These are phyloP conservation scores for Sanghuangporus weigelae DNA, from an alignment of 1,284 basidiomycete genomes.

Conservation along the genomic window DNA sequence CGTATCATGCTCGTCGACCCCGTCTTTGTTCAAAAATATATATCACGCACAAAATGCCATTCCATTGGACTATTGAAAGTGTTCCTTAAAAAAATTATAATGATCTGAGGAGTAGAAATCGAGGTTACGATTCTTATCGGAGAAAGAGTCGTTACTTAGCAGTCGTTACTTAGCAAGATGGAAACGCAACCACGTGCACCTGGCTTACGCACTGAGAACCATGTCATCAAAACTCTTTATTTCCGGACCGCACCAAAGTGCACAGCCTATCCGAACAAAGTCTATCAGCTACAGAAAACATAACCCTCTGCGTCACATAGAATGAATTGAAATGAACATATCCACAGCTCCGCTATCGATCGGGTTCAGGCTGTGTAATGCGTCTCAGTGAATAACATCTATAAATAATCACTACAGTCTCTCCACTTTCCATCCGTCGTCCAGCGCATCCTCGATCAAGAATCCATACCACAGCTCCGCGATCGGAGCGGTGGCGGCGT, in stretches of 20 bases:
- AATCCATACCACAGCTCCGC: constrained; percentile 83
- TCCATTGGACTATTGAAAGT: too few relatives aligned
- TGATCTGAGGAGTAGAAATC: too few relatives aligned
- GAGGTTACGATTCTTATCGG: too few relatives aligned
- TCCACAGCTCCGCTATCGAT: background rate
- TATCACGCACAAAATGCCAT: too few relatives aligned
- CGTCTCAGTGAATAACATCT: background rate
- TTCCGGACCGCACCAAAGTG: too few relatives aligned
- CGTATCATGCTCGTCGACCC: background rate
- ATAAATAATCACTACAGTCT: background rate
- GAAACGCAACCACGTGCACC: too few relatives aligned
- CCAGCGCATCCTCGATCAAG: constrained; percentile 61
- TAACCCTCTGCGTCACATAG: background rate
- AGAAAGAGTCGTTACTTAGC: too few relatives aligned
- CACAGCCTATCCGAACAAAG: too few relatives aligned
- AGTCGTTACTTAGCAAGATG: too few relatives aligned
- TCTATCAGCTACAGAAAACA: background rate
- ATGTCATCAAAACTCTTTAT: too few relatives aligned
- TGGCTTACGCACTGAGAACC: too few relatives aligned
- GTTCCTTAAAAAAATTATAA: too few relatives aligned
- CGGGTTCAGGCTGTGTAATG: background rate
- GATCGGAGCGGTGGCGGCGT: constrained; percentile 81
- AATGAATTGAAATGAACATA: background rate
- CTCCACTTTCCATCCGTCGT: constrained; percentile 35
- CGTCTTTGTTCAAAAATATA: background rate